Conservation (phyloP, 371 early-diverging fungal genomes). For the Zopfochytrium polystomum region DNA sequence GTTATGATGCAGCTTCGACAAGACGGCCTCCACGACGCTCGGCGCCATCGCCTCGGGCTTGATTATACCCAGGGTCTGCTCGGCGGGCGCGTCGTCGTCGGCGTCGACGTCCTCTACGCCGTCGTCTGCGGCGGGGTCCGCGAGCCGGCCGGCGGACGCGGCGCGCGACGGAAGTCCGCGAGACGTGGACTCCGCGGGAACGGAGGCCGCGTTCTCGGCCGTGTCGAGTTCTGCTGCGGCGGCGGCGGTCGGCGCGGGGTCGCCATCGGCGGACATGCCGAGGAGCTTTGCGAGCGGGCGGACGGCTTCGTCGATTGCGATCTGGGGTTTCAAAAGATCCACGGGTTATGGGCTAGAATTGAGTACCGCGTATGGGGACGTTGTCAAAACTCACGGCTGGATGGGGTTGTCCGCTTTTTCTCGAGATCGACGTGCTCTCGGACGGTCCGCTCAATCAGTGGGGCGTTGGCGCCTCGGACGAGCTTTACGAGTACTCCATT, state of each 20-base stretch:
- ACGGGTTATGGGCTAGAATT: no score
- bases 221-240: background rate
- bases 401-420: constrained; percentile 30
- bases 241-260: background rate
- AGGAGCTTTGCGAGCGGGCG: constrained; percentile 16
- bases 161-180: background rate
- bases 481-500: constrained; percentile 45
- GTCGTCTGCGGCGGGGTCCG: background rate
- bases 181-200: background rate
- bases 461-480: constrained; percentile 54
- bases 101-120: background rate
- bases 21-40: constrained; percentile 38
- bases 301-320: constrained; percentile 10
- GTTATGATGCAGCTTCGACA: constrained; percentile 38
- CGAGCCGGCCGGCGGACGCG: background rate
- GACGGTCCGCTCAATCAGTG: constrained; percentile 47
- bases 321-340: constrained; percentile 8
- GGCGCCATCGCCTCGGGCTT: constrained; percentile 59
- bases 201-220: background rate
- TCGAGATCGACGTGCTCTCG: constrained; percentile 49
- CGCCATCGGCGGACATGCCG: background rate
- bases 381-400: constrained; percentile 26
- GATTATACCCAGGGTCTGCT: constrained; percentile 53
- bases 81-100: constrained; percentile 18
- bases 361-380: no score